Evolutionary conservation across 2,329 filamentous ascomycete genomes (phyloP), one percentile per base, ranked within the genome.

Genomic region (Fusarium oxysporum): DNA sequence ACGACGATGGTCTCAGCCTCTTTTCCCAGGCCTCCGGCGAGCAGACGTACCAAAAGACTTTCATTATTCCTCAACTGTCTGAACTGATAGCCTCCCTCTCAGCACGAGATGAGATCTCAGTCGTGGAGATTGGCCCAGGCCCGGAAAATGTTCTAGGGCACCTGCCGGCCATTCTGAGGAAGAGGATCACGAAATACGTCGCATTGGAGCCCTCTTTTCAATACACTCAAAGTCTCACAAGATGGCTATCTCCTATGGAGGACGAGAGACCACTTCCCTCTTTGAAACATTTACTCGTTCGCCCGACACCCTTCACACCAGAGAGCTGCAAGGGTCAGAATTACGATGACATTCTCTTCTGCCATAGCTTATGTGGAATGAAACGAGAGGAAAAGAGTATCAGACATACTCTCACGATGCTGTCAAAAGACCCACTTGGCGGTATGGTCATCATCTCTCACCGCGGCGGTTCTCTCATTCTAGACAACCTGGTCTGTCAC

Each of bases 311-410:
- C 14, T 89, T 89, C 72, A 67, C 17, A 65, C 62, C 78, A n/a
- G 62, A 83, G 12, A 72, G 68, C 45, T 71, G 78, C 30, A 71
- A n/a, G 2, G 72, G 80, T 37, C 77, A 83, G 28, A 84, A 81
- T 65, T 91, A 85, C 73, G 85, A 92, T 70, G 17, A 91, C 44
- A 77, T 92, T 23, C 75, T 92, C 8, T 90, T 92, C 79, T 91
- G 89, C 71, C 89, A 91, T 77, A 90, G 90, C 80, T 86, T 91
- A 85, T 91, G 91, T 71, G 88, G 87, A 66, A 87, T 91, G 85
- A 82, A 82, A 1, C 82, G 83, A 5, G 87, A 88, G 71, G 73
- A 69, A n/a, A 76, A 19, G 4, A 84, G 83, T 65, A 84, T 92
- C 68, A 76, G 85, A 76, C 72, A 67, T 23, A 84, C 86, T 4